These are phyloP conservation scores for Cryptosporidium sp. DNA, from an alignment of 169 alveolate genomes.

Conservation along the genomic window DNA sequence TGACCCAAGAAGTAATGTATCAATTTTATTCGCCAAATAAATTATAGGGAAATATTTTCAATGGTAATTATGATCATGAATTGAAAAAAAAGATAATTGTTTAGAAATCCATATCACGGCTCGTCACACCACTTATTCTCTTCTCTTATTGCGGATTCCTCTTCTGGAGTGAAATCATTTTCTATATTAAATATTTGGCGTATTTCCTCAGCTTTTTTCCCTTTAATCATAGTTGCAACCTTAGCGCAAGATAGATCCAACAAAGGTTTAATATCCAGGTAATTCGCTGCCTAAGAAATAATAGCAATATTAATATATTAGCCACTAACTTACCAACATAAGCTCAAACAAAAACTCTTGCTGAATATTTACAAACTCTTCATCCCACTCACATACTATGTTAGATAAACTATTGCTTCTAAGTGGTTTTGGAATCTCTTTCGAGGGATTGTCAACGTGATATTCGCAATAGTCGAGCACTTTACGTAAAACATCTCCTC, in stretches of 20 bases:
- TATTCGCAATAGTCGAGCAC: slow-evolving; percentile 92
- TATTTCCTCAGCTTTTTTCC: slow-evolving; percentile 94
- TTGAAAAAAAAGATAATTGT: neutral
- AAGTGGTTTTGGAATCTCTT: slow-evolving; percentile 95
- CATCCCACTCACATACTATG: slow-evolving; percentile 93
- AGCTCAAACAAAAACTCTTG: slow-evolving; percentile 92
- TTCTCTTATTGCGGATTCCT: slow-evolving; percentile 94
- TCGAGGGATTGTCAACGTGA: slow-evolving; percentile 91
- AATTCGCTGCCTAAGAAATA: slow-evolving; percentile 92
- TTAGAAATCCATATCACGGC: slow-evolving; percentile 74
- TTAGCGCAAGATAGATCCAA: slow-evolving; percentile 94
- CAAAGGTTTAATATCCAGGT: slow-evolving; percentile 92
- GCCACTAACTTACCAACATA: slow-evolving; percentile 82
- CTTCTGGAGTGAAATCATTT: slow-evolving; percentile 96
- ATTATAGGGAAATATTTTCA: neutral
- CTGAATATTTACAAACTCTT: slow-evolving; percentile 91
- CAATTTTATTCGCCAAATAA: neutral
- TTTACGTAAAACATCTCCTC: slow-evolving; percentile 88
- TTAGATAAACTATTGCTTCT: slow-evolving; percentile 87
- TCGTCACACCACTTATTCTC: slow-evolving; percentile 97
- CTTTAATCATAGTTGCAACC: slow-evolving; percentile 94
- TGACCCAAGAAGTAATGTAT: neutral
- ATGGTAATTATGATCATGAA: neutral
- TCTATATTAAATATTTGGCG: slow-evolving; percentile 92
- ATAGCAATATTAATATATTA: neutral